Evolutionary conservation across 2,329 filamentous ascomycete genomes (phyloP).

Genomic region (Alternaria conjuncta): DNA sequence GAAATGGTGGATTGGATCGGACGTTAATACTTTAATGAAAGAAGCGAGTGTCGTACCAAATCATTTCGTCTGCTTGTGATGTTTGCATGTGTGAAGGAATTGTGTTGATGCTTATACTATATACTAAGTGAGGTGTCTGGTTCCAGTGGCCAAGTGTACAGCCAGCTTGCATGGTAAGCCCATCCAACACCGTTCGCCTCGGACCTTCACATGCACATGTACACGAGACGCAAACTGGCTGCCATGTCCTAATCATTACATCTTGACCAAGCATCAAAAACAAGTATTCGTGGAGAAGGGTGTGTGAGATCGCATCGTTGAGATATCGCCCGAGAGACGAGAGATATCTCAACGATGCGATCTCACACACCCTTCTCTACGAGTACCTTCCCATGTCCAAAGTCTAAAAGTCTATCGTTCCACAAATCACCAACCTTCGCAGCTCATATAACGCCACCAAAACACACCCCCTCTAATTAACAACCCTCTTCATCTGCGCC

Average conservation of each 20-base stretch:
- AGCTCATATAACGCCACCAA: not conserved
- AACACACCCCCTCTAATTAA: conserved; percentile 15
- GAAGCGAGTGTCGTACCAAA: conserved; percentile 8
- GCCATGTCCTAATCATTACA: not conserved
- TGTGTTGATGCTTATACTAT: not conserved
- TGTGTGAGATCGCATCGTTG: not conserved
- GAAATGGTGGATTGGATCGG: not conserved
- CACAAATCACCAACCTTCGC: not conserved
- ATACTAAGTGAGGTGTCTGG: not conserved
- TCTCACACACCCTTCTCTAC: not conserved
- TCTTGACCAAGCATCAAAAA: not conserved
- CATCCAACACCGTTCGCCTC: not conserved
- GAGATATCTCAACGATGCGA: not conserved
- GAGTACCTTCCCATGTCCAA: not conserved
- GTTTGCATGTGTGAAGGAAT: not conserved
- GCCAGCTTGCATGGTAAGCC: not conserved
- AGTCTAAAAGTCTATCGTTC: not conserved
- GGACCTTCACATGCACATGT: not conserved
- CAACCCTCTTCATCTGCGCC: conserved; percentile 51
- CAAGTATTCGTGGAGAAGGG: not conserved
- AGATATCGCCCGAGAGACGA: not conserved
- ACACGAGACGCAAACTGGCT: not conserved
- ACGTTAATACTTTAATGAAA: conserved; percentile 17
- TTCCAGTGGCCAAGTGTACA: not conserved
- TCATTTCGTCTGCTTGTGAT: not conserved